Base-by-base conservation (phyloP, 805 yeast genomes). In the Suhomyces emberorum region DNA sequence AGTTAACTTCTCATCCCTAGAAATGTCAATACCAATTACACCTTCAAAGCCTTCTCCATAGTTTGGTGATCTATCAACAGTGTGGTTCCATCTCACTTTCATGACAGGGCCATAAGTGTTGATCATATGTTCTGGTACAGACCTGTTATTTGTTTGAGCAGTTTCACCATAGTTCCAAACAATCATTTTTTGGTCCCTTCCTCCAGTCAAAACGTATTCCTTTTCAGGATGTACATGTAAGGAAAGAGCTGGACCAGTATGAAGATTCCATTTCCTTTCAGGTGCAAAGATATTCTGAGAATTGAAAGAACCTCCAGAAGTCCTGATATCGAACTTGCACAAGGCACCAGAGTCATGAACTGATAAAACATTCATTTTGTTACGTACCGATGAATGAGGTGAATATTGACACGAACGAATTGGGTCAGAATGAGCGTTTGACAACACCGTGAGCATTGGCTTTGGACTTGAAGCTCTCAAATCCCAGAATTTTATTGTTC, bases 331-430 rank as follows among this genome's bases (percentile, higher is more conserved):
- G 79, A 86, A 89, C 47, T 83, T 79, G 48, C 84, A 79, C n/a
- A 91, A 70, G 3, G 85, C 76, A 11, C 98, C 98, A 2, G 87
- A 78, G 56, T 93, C 98, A 58, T 85, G 91, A 6, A 86, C 88
- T 1, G 89, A 79, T 2, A 88, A 83, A 34, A 91, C 69, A 4
- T 61, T 52, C 21, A 60, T 28, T 34, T 60, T 65, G 28, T 55
- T 55, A 42, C 74, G 67, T 4, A 49, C 55, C 3, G 74, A 60
- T 18, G 77, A 70, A 47, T 72, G 76, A 6, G 74, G 72, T 39
- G 77, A 68, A 57, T 72, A 61, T 63, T 74, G 77, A 42, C 76
- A 76, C 25, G 74, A 63, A 23, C 83, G 54, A 7, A 78, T 74
- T 1, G 95, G 83, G 52, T 88, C 97, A 1, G 86, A 77, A 31